phyloP scores from a whole-genome alignment of 1,139 yeast genomes.

The Kluyveromyces sp. region DNA sequence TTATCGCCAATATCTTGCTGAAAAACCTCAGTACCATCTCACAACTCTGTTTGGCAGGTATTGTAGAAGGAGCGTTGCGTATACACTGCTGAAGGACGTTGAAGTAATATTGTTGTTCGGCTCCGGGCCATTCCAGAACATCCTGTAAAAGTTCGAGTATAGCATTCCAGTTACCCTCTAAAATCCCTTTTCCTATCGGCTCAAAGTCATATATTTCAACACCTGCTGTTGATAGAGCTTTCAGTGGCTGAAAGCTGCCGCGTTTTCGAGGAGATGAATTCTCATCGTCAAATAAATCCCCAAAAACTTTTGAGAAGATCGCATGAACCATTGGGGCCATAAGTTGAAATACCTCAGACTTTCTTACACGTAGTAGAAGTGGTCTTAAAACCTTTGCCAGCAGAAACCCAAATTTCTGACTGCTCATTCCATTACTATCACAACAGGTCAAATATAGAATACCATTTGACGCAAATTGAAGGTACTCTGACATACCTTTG shows the following conservation, averaged over 20 bases:
- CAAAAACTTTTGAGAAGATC: conserved; percentile 9
- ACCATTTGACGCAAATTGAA: conserved; percentile 7
- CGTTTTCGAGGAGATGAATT: conserved; percentile 3
- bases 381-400: conserved; percentile 18
- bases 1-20: neutral
- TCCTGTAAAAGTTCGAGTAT: conserved; percentile 9
- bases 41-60: neutral
- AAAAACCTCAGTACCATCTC: neutral
- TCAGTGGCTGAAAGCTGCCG: conserved; percentile 13
- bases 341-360: conserved; percentile 5
- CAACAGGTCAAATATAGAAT: conserved; percentile 9
- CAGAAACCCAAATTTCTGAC: conserved; percentile 9
- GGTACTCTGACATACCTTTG: neutral
- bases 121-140: conserved; percentile 4
- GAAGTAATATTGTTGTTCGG: neutral
- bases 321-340: conserved; percentile 6
- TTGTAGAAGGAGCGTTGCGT: neutral
- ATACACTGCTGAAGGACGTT: neutral
- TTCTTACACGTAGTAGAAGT: conserved; percentile 6
- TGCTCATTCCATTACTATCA: conserved; percentile 3
- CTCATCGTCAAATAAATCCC: conserved; percentile 6
- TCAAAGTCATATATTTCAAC: conserved; percentile 13
- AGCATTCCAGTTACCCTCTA: conserved; percentile 8
- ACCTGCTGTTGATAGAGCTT: conserved; percentile 19
- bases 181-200: conserved; percentile 8